These are phyloP conservation scores for Mycena vitilis DNA, from an alignment of 768 basidiomycete genomes.

Conservation along the genomic window DNA sequence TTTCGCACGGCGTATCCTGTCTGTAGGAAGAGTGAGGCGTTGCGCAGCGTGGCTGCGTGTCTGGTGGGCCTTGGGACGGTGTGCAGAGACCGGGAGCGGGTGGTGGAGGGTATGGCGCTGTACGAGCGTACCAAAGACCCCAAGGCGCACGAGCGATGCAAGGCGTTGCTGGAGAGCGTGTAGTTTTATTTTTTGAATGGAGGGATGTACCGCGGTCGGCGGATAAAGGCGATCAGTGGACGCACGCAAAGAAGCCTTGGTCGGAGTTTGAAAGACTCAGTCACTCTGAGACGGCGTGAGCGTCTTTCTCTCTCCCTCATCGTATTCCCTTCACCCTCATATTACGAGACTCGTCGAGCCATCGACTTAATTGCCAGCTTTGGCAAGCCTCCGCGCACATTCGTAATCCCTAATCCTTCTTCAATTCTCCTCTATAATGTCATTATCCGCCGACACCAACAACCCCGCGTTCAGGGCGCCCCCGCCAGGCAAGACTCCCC, in stretches of 20 bases:
- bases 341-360: conserved; percentile 43
- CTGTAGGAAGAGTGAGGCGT: conserved; percentile 22
- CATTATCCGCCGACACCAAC: conserved; percentile 87
- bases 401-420: conserved; percentile 88
- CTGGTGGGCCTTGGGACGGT: conserved; percentile 26
- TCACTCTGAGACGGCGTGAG: too few species aligned
- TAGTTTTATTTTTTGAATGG: not conserved
- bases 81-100: conserved; percentile 13
- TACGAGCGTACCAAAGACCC: conserved; percentile 29
- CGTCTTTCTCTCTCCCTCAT: too few species aligned
- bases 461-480: conserved; percentile 84
- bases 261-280: conserved; percentile 7
- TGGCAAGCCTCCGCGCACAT: conserved; percentile 50
- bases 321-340: conserved; percentile 35
- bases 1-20: conserved; percentile 33
- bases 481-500: conserved; percentile 87
- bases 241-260: not conserved
- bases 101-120: conserved; percentile 20
- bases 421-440: conserved; percentile 83
- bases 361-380: conserved; percentile 47
- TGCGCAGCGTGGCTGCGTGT: conserved; percentile 25
- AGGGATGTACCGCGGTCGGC: not conserved
- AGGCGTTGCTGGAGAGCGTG: not conserved
- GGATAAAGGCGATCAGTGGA: not conserved
- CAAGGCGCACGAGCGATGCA: conserved; percentile 11